phyloP scores from a whole-genome alignment of 78 protist species.

The Speleostelium caveatum region DNA sequence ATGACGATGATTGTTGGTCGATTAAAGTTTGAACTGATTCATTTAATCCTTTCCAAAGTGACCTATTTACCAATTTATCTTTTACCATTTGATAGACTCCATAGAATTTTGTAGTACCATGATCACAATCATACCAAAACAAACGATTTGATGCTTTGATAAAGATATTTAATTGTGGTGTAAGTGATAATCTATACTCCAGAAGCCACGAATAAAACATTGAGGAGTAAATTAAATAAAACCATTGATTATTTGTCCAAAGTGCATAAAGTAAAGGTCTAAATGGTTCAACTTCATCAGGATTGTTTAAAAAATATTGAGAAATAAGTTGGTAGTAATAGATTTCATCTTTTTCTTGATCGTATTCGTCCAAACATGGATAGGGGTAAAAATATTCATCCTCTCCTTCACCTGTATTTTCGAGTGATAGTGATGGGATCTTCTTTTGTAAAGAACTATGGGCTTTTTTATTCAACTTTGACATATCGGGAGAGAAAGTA shows the following conservation, averaged over 20 bases:
- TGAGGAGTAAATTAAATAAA: slow-evolving; percentile 40
- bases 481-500: neutral
- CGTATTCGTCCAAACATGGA: slow-evolving; percentile 37
- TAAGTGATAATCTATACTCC: slow-evolving; percentile 64
- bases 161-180: slow-evolving; percentile 63
- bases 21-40: neutral
- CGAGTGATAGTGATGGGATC: neutral
- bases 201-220: slow-evolving; percentile 53
- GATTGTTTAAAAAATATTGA: slow-evolving; percentile 47
- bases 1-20: neutral
- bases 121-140: slow-evolving; percentile 70
- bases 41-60: slow-evolving; percentile 53
- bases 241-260: slow-evolving; percentile 70
- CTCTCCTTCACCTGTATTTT: neutral
- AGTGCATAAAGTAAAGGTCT: slow-evolving; percentile 49
- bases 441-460: neutral
- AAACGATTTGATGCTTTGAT: slow-evolving; percentile 60
- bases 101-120: slow-evolving; percentile 11
- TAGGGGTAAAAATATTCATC: slow-evolving; percentile 1
- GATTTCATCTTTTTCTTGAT: neutral
- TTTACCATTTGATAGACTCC: slow-evolving; percentile 22
- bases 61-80: slow-evolving; percentile 25
- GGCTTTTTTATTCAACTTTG: neutral
- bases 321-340: slow-evolving; percentile 64
- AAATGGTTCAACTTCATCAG: slow-evolving; percentile 48